Percentiles rank a stretch among this genome's conserved stretches.
Conservation (phyloP, 2,329 filamentous ascomycete genomes). For the Pseudogymnoascus sp. region DNA sequence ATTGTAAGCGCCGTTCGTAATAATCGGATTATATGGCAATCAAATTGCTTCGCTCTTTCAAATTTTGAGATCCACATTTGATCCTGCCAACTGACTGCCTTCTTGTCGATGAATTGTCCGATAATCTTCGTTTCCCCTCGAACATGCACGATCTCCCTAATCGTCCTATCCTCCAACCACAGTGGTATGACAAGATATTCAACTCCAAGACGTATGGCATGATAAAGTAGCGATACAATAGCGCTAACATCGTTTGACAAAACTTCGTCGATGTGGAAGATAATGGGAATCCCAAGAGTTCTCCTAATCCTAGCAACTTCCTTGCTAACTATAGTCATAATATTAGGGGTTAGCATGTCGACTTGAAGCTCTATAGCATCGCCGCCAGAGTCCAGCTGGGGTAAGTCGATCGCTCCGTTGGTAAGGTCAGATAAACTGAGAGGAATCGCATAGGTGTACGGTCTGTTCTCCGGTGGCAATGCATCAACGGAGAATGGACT, state of each 20-base stretch:
- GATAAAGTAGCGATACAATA: slow-evolving; percentile 40
- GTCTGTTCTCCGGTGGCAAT: slow-evolving; percentile 49
- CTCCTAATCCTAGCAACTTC: slow-evolving; percentile 51
- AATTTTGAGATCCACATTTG: slow-evolving; percentile 2
- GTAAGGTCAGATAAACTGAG: slow-evolving; percentile 52
- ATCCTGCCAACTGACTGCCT: not conserved
- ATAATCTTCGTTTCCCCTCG: not conserved
- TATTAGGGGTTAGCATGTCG: slow-evolving; percentile 46
- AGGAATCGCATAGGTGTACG: slow-evolving; percentile 60
- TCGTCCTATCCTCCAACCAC: not conserved
- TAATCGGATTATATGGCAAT: slow-evolving; percentile 37
- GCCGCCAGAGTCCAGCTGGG: slow-evolving; percentile 47
- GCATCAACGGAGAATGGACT: slow-evolving; percentile 54
- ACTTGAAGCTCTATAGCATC: slow-evolving; percentile 55
- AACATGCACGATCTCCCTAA: not conserved
- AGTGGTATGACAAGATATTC: slow-evolving; percentile 46
- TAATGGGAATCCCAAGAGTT: slow-evolving; percentile 47
- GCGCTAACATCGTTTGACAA: not conserved
- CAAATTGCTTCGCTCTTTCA: not conserved
- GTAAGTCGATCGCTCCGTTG: slow-evolving; percentile 40
- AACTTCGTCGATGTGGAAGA: slow-evolving; percentile 46
- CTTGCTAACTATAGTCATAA: slow-evolving; percentile 42
- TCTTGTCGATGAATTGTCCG: not conserved
- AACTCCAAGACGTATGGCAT: slow-evolving; percentile 57
- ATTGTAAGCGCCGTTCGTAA: slow-evolving; percentile 32